Conservation (phyloP, 2,329 filamentous ascomycete genomes). For the Neodidymelliopsis sp. region DNA sequence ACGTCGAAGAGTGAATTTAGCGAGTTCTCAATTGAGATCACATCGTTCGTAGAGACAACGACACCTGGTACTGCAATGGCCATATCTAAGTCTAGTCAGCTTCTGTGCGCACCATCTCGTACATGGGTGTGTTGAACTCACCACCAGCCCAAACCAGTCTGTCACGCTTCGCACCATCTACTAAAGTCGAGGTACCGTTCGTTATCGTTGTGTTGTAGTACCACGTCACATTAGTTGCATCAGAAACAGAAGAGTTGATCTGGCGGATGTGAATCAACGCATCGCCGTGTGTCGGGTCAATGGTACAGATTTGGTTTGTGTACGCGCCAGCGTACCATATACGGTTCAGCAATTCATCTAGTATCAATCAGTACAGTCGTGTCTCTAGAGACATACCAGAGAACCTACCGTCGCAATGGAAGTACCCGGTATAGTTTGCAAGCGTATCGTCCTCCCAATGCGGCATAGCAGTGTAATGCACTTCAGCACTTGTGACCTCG, state of each 20-base stretch:
- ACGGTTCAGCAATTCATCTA: slow-evolving; percentile 53
- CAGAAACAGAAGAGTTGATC: slow-evolving; percentile 39
- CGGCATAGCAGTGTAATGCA: slow-evolving; percentile 57
- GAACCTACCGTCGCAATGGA: slow-evolving; percentile 50
- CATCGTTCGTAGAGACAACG: slow-evolving; percentile 63
- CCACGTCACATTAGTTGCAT: slow-evolving; percentile 48
- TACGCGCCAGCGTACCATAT: slow-evolving; percentile 56
- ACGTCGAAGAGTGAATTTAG: slow-evolving; percentile 58
- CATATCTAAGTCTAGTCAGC: slow-evolving; percentile 56
- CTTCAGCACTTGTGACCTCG: slow-evolving; percentile 45
- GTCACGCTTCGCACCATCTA: slow-evolving; percentile 67
- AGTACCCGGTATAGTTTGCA: slow-evolving; percentile 51
- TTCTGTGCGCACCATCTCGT: too few relatives aligned
- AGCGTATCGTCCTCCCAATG: slow-evolving; percentile 50
- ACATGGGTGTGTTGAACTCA: slow-evolving; percentile 11
- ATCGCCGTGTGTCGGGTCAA: slow-evolving; percentile 47
- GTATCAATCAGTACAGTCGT: not conserved
- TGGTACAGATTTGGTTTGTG: slow-evolving; percentile 51
- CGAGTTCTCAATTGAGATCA: slow-evolving; percentile 59
- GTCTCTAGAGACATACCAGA: not conserved
- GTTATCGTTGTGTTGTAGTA: slow-evolving; percentile 53
- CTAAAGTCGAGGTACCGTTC: slow-evolving; percentile 47
- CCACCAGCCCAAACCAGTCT: slow-evolving; percentile 66
- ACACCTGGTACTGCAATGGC: slow-evolving; percentile 63
- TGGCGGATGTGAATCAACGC: slow-evolving; percentile 44